Base-by-base conservation (phyloP, 1,284 basidiomycete species). In the Irpex sp. region DNA sequence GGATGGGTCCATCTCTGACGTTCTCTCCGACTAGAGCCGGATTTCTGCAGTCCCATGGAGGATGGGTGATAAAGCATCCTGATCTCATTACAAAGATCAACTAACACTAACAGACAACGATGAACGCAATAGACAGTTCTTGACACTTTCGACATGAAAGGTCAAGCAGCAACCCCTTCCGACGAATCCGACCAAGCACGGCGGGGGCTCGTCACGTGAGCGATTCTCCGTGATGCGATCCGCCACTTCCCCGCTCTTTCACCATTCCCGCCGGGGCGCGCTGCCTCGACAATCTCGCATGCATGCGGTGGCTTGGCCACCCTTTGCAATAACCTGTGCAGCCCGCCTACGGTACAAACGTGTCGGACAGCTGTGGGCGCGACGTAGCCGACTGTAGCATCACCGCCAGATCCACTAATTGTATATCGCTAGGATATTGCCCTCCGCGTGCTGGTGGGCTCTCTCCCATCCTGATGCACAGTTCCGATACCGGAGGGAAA, bases 51-150 rank as follows among this genome's bases (percentile, higher is more conserved):
- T n/a, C 36, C 15, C 59, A 35, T 13, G 37, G 46, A 37, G 56
- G 36, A 61, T 55, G 46, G 51, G 51, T 61, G 60, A 61, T 61
- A 61, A 61, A 61, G 60, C 60, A 61, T 11, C n/a, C 53, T 54
- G 53, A 26, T 33, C 53, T 5, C 53, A 54, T 54, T 54, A 54
- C 53, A 54, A 54, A 54, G 8, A 35, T 26, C 26, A 31, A 21
- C 19, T n/a, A 33, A 31, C 19, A 21, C 21, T 11, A 54, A 33
- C 53, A 35, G 49, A 26, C 8, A 19, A 8, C 15, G 49, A 26
- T 54, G 19, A 8, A 50, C 15, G 7, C 13, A 50, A 54, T 21
- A 54, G 19, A 7, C 6, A 54, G 6, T 7, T 33, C 17, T 54
- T 11, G 53, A 54, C 53, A 54, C 9, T 31, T 54, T 54, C 26